Evolutionary conservation across 495 filamentous ascomycete species (phyloP).

Genomic region (Aspergillus sclerotioniger): DNA sequence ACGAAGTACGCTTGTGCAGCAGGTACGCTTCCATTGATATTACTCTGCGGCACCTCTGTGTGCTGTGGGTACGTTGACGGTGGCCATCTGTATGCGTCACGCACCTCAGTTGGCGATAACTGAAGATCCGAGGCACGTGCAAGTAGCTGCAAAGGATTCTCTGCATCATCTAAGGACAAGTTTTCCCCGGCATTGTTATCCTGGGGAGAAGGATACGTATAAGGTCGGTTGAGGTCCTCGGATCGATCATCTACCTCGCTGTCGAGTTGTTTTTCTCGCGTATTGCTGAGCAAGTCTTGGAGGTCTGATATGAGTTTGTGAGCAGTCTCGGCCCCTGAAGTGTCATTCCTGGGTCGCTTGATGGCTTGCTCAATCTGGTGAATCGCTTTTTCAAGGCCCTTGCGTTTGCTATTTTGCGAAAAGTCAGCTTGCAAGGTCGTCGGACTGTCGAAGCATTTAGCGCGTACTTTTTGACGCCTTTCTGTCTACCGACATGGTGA

Average conservation of each 20-base stretch:
- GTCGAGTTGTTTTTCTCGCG: conserved; percentile 36
- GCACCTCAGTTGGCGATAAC: conserved; percentile 43
- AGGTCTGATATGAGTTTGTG: conserved; percentile 54
- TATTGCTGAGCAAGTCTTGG: conserved; percentile 52
- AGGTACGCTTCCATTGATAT: conserved; percentile 5
- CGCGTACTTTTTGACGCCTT: conserved; percentile 71
- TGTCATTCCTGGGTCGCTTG: conserved; percentile 54
- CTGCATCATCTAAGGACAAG: conserved; percentile 66
- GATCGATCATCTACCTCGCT: conserved; percentile 28
- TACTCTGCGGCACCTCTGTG: conserved; percentile 8
- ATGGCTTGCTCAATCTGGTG: conserved; percentile 72
- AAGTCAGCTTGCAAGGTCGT: conserved; percentile 4
- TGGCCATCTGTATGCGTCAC: conserved; percentile 17
- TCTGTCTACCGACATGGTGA: conserved; percentile 68
- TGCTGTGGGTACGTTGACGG: conserved; percentile 17
- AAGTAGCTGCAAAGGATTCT: conserved; percentile 69
- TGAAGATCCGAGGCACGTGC: conserved; percentile 69
- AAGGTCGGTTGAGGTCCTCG: conserved; percentile 28
- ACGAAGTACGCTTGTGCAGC: conserved; percentile 57
- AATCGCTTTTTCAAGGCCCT: conserved; percentile 68
- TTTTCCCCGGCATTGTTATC: conserved; percentile 41
- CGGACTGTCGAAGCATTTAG: not conserved
- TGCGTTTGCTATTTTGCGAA: conserved; percentile 57
- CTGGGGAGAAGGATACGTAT: conserved; percentile 26
- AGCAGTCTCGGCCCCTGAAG: conserved; percentile 47